These are phyloP conservation scores for Xylariaceae sp. DNA, from an alignment of 2,329 filamentous ascomycete species.

Conservation along the genomic window DNA sequence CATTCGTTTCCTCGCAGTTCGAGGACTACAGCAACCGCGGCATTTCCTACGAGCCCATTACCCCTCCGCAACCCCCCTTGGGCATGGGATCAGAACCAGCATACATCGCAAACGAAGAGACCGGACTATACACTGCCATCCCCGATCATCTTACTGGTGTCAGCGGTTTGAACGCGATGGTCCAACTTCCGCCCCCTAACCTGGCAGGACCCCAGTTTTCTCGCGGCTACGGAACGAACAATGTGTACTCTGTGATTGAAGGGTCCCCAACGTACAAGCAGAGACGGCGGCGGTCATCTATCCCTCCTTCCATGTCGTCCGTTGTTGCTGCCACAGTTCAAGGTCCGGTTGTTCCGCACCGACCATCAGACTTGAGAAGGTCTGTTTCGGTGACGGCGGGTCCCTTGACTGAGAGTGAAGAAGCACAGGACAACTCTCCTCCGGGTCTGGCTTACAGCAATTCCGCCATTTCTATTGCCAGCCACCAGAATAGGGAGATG, in stretches of 20 bases:
- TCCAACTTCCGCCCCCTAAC: conserved; percentile 84
- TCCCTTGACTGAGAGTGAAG: conserved; percentile 73
- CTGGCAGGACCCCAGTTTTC: conserved; percentile 75
- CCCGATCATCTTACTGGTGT: conserved; percentile 74
- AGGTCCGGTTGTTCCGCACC: conserved; percentile 56
- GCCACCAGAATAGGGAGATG: conserved; percentile 70
- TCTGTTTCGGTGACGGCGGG: conserved; percentile 86
- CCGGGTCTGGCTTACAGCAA: conserved; percentile 69
- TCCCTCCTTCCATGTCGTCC: conserved; percentile 70
- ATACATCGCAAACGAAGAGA: conserved; percentile 98
- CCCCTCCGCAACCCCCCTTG: conserved; percentile 84
- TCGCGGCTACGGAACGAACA: conserved; percentile 65
- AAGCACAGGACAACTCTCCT: conserved; percentile 72
- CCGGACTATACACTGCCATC: conserved; percentile 89
- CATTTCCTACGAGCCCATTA: conserved; percentile 94
- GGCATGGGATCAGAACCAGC: conserved; percentile 81
- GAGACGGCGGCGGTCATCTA: conserved; percentile 85
- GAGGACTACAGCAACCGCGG: conserved; percentile 97
- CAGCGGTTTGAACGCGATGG: conserved; percentile 76
- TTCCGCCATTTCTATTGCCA: conserved; percentile 57
- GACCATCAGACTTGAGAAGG: conserved; percentile 83
- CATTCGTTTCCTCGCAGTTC: conserved; percentile 97
- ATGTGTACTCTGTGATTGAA: conserved; percentile 93
- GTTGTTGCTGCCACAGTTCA: conserved; percentile 61
- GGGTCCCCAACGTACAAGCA: conserved; percentile 99